Evolutionary conservation across 2,329 filamentous ascomycete species (phyloP).

Genomic region (Fusarium humuli): DNA sequence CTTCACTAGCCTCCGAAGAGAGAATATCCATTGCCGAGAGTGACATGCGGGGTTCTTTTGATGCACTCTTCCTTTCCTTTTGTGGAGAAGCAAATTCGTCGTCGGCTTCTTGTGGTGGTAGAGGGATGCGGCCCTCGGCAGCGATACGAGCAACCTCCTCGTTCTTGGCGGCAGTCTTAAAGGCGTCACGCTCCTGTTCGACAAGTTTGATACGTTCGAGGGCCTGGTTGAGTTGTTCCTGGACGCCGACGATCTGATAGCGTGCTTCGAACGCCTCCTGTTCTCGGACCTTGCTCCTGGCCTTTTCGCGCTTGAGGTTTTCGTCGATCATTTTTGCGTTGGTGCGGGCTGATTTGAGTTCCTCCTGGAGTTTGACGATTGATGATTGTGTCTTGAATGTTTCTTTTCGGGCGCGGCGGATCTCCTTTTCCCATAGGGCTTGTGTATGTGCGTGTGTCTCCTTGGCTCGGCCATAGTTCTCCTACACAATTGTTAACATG

Average conservation of each 20-base stretch:
- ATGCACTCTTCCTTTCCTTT: constrained; percentile 61
- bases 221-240: constrained; percentile 75
- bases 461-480: constrained; percentile 76
- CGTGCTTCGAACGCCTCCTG: constrained; percentile 76
- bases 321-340: constrained; percentile 68
- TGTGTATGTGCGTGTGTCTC: constrained; percentile 76
- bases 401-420: constrained; percentile 76
- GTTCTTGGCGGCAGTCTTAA: constrained; percentile 77
- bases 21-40: constrained; percentile 62
- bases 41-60: constrained; percentile 57
- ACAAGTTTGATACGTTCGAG: constrained; percentile 72
- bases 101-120: constrained; percentile 68
- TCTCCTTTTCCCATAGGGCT: constrained; percentile 79
- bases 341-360: constrained; percentile 71
- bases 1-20: constrained; percentile 66
- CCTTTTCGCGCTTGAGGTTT: constrained; percentile 71
- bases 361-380: constrained; percentile 78
- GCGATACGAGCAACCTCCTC: constrained; percentile 80
- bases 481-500: constrained; percentile 59
- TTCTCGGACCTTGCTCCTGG: constrained; percentile 70
- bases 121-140: constrained; percentile 75
- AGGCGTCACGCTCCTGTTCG: constrained; percentile 79
- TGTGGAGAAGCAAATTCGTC: constrained; percentile 73
- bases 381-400: constrained; percentile 79
- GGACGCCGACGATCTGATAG: constrained; percentile 72